Base-by-base conservation (phyloP, 106 monocot genomes). In the Ottelia alismoides region DNA sequence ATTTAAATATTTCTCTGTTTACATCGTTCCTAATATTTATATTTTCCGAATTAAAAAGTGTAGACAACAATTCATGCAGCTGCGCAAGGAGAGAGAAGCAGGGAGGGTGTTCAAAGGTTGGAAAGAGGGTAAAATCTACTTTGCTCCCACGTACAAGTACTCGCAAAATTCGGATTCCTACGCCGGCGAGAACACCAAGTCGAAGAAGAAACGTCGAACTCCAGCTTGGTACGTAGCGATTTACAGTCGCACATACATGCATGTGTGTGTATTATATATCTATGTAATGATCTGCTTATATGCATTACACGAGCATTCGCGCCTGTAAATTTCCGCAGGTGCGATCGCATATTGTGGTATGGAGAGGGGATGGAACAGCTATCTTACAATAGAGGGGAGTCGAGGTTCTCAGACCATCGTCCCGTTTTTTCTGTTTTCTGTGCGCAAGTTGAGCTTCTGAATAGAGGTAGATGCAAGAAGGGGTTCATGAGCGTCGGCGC, bases 131-230 rank as follows among this genome's bases (percentile, higher is more conserved):
- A 81, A 65, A 50, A 92, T 85, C 24, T 76, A 50, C 63, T 92
- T 92, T 31, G 91, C 91, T 28, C 91, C 91, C 2, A 91, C 91
- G 17, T 91, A 81, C 75, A 91, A 91, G 19, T 91, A 91, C 61
- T 64, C 78, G 6, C 61, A 75, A 17, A 91, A 85, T 71, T 91
- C 91, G 4, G 84, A 91, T 54, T 30, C 59, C 20, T 91, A 84
- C 22, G 84, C 84, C 18, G 80, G 91, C 48, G 91, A 91, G 49
- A 81, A 64, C 1, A 65, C 53, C 0, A 81, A 78, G 53, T 91
- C 91, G 0, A 85, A 85, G 72, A 81, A 75, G 61, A 91, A 85
- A 31, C 71, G 91, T 0, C 57, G 91, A 71, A 91, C 91, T n/a
- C 91, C 91, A 3, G 78, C 85, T 32, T 92, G 91, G 85, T 91